A percentile compares a stretch with the other conserved stretches of the same genome.
phyloP scores from a whole-genome alignment of 331 rosid species.

The Dryas integrifolia region DNA sequence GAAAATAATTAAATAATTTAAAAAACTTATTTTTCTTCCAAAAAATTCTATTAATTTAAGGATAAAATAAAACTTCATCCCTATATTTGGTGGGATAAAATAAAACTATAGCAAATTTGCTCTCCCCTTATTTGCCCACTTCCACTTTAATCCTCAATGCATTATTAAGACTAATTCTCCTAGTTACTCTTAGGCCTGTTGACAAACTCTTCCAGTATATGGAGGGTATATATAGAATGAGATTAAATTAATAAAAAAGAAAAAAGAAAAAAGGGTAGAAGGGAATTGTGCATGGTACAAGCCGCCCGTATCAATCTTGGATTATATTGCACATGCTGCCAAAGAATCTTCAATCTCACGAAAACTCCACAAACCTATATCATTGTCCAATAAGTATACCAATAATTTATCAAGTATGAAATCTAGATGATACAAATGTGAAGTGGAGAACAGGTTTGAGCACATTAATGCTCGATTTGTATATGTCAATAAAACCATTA shows the following conservation, averaged over 20 bases:
- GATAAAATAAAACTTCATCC: no score
- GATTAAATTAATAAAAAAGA: not conserved
- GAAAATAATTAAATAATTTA: no score
- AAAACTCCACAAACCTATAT: conserved; percentile 13
- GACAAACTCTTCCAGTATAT: not conserved
- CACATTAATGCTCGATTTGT: not conserved
- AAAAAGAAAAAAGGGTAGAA: no score
- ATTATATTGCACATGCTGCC: conserved; percentile 25
- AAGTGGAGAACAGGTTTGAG: not conserved
- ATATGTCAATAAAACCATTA: no score
- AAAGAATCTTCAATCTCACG: conserved; percentile 5
- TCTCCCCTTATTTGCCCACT: not conserved
- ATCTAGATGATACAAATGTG: not conserved
- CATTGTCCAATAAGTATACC: not conserved
- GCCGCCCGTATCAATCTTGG: not conserved
- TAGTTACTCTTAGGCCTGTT: not conserved
- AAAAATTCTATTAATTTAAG: no score
- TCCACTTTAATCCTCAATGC: no score
- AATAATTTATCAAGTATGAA: not conserved
- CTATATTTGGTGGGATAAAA: no score
- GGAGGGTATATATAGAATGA: not conserved
- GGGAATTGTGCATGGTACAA: not conserved
- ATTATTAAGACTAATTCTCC: no score
- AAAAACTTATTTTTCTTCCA: no score
- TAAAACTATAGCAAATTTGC: no score